Conservation (phyloP, 768 basidiomycete genomes). For the Coprinopsis cinerea region DNA sequence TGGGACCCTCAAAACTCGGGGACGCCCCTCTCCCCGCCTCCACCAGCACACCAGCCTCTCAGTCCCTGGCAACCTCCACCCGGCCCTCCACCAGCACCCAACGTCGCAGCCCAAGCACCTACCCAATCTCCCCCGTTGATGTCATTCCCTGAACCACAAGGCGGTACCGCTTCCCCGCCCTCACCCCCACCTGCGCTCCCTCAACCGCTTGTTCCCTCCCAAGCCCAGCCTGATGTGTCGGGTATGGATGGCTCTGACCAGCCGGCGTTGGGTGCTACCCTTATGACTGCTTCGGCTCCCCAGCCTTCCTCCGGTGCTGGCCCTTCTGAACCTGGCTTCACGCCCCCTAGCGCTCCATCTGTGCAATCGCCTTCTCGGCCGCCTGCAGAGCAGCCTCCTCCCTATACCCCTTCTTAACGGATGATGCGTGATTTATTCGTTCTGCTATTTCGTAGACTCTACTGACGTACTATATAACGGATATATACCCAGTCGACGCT, state of each 20-base stretch:
- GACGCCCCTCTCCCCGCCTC: not conserved
- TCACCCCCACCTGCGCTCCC: no score
- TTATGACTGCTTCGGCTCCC: no score
- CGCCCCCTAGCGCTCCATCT: not conserved
- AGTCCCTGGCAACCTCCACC: conserved; percentile 6
- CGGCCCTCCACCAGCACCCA: not conserved
- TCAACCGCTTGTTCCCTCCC: no score
- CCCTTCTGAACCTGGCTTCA: not conserved
- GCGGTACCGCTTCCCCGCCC: no score
- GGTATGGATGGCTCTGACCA: no score
- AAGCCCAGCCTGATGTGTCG: no score
- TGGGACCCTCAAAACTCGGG: not conserved
- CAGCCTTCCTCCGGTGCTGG: not conserved
- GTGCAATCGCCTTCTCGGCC: not conserved
- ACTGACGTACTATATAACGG: no score
- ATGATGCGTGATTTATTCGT: no score
- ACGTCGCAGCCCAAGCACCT: no score
- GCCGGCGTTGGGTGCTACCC: no score
- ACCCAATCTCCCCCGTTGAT: not conserved
- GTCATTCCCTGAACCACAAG: not conserved
- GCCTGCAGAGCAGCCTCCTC: not conserved
- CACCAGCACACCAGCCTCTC: conserved; percentile 11
- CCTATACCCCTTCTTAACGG: not conserved
- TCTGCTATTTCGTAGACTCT: no score
- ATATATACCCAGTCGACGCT: no score